Evolutionary conservation across 345 rosid genomes (phyloP).

Genomic region (Mallotus nudiflorus): DNA sequence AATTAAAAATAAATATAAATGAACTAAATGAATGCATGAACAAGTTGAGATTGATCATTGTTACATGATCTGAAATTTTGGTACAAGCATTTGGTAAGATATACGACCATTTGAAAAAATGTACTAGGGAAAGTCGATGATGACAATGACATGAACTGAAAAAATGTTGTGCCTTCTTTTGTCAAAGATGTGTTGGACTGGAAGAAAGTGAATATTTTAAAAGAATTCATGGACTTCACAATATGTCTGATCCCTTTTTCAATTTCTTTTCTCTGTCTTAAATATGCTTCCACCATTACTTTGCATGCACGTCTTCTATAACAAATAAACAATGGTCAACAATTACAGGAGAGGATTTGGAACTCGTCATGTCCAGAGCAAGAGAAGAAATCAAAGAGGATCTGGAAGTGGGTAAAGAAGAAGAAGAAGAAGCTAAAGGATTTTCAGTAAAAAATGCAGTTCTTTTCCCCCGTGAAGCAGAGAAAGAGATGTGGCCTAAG

Average conservation of each 20-base stretch:
- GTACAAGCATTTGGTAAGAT: too few species aligned
- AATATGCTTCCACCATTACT: background rate
- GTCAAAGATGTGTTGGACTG: too few species aligned
- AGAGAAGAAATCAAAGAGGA: conserved; percentile 14
- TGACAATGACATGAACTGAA: too few species aligned
- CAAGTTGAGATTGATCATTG: too few species aligned
- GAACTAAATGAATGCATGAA: too few species aligned
- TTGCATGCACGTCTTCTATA: background rate
- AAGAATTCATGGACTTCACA: background rate
- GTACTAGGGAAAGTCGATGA: too few species aligned
- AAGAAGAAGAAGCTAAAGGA: conserved; percentile 49
- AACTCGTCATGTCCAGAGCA: conserved; percentile 8
- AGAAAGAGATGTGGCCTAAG: conserved; percentile 74
- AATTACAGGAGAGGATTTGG: conserved; percentile 27
- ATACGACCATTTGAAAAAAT: too few species aligned
- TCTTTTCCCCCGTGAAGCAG: conserved; percentile 74
- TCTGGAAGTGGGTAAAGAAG: background rate
- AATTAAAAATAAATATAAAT: too few species aligned
- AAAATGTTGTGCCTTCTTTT: too few species aligned
- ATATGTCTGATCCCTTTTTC: background rate
- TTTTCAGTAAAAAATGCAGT: conserved; percentile 70
- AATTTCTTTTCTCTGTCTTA: background rate
- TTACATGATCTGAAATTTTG: too few species aligned
- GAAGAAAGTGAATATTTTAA: too few species aligned
- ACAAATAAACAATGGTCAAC: background rate